phyloP scores from a whole-genome alignment of 768 basidiomycete species.

The Gyrodon lividus region DNA sequence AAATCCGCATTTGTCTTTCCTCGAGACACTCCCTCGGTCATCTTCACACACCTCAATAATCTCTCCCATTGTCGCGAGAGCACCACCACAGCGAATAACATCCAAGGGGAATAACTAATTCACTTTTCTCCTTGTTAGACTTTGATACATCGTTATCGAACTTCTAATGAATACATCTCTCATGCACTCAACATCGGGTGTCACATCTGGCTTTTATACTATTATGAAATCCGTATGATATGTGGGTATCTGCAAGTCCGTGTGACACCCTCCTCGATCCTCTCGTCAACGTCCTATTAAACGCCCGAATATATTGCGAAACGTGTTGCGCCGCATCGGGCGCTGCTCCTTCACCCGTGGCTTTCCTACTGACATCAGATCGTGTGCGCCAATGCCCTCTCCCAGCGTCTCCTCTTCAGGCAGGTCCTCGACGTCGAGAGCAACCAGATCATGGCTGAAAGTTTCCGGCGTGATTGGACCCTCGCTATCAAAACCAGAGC shows the following conservation, averaged over 20 bases:
- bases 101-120: background rate
- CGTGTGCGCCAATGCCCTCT: background rate
- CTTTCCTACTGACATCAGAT: background rate
- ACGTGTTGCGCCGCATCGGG: background rate
- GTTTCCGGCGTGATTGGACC: constrained; percentile 52
- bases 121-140: background rate
- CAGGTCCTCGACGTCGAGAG: constrained; percentile 44
- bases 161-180: background rate
- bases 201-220: background rate
- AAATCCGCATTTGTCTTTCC: constrained; percentile 2
- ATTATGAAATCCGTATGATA: background rate
- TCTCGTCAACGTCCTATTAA: background rate
- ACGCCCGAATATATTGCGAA: background rate
- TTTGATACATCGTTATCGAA: background rate
- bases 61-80: constrained; percentile 1
- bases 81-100: background rate
- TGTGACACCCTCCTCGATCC: background rate
- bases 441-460: constrained; percentile 36
- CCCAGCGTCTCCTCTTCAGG: constrained; percentile 32
- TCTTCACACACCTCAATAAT: constrained; percentile 5
- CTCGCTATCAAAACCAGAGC: constrained; percentile 30
- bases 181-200: background rate
- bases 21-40: background rate
- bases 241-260: background rate
- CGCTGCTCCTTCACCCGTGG: background rate